Percentiles rank a stretch among this genome's conserved stretches.
phyloP scores from a whole-genome alignment of 768 basidiomycete species.

The Erythrobasidium yunnanense region DNA sequence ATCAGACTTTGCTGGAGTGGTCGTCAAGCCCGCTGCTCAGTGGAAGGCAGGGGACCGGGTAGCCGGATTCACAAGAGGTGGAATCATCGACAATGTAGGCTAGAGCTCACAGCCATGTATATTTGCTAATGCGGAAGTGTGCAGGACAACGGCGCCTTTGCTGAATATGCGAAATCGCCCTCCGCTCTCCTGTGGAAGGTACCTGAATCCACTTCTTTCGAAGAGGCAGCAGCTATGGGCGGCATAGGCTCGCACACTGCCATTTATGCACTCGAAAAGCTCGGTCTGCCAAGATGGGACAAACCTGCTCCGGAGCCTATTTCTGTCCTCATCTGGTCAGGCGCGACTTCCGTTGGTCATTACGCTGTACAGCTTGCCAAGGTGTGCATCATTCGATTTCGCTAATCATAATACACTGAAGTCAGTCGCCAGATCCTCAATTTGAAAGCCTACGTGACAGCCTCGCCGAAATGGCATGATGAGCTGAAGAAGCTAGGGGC shows the following conservation, averaged over 20 bases:
- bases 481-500: conserved; percentile 45
- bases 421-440: no score
- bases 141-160: conserved; percentile 11
- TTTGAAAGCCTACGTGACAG: conserved; percentile 6
- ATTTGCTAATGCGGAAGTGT: not conserved
- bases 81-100: conserved; percentile 1
- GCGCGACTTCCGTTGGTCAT: conserved; percentile 23
- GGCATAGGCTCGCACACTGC: not conserved
- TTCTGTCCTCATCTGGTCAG: conserved; percentile 24
- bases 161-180: not conserved
- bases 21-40: not conserved
- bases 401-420: not conserved
- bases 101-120: no score
- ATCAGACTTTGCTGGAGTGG: not conserved
- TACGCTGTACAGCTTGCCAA: conserved; percentile 11
- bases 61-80: conserved; percentile 6
- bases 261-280: not conserved
- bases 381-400: not conserved
- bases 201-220: not conserved
- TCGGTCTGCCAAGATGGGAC: conserved; percentile 8
- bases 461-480: not conserved
- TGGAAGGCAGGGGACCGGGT: conserved; percentile 8
- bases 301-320: not conserved
- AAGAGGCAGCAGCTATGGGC: conserved; percentile 3
- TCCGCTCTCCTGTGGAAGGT: not conserved